Conservation (phyloP, 768 basidiomycete species). For the Mycena pura region DNA sequence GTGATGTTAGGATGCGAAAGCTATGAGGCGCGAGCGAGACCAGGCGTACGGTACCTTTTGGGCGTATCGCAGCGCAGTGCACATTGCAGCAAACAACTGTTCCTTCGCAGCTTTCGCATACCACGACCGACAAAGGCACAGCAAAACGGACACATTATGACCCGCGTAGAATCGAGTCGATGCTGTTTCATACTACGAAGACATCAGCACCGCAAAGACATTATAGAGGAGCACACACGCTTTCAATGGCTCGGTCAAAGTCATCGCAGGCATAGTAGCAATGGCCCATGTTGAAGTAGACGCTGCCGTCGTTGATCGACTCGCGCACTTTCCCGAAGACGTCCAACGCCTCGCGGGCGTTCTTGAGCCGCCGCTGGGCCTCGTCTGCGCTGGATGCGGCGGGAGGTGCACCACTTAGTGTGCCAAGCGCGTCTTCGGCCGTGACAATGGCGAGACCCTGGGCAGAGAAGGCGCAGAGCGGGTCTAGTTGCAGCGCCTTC, state of each 20-base stretch:
- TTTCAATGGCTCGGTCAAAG: slow-evolving; percentile 94
- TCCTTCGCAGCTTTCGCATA: slow-evolving; percentile 94
- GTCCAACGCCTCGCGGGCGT: slow-evolving; percentile 86
- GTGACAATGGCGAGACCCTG: slow-evolving; percentile 94
- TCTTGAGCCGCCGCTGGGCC: slow-evolving; percentile 65
- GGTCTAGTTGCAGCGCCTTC: slow-evolving; percentile 85
- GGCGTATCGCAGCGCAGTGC: slow-evolving; percentile 82
- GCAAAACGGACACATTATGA: slow-evolving; percentile 75
- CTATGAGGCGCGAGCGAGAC: neutral
- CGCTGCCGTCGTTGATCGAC: slow-evolving; percentile 79
- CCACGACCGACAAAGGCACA: slow-evolving; percentile 92
- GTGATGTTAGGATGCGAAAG: slow-evolving; percentile 5
- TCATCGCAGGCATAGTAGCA: slow-evolving; percentile 94
- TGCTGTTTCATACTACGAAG: slow-evolving; percentile 86
- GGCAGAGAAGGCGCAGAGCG: slow-evolving; percentile 89
- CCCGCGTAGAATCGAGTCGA: slow-evolving; percentile 77
- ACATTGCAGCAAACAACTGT: slow-evolving; percentile 82
- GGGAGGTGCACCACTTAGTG: slow-evolving; percentile 59
- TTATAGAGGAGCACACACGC: slow-evolving; percentile 57
- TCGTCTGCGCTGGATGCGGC: slow-evolving; percentile 64
- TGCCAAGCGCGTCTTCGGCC: slow-evolving; percentile 89
- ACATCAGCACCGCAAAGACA: neutral
- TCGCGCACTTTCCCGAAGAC: slow-evolving; percentile 93
- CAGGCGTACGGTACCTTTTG: slow-evolving; percentile 78
- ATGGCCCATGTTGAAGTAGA: slow-evolving; percentile 96